phyloP scores from a whole-genome alignment of 495 filamentous ascomycete genomes.

The Hypoxylon intermedium region DNA sequence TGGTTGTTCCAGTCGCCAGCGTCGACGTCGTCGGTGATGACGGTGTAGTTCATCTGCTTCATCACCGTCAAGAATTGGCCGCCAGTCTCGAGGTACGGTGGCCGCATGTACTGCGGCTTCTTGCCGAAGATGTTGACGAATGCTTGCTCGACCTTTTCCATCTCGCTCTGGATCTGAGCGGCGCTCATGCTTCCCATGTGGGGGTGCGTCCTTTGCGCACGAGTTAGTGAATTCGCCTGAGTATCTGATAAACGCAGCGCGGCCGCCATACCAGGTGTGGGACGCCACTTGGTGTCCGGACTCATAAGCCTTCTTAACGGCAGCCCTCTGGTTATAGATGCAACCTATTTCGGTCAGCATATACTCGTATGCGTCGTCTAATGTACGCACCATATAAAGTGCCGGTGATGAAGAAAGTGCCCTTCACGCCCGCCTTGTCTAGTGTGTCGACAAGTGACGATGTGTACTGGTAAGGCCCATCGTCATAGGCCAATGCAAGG shows the following conservation, averaged over 20 bases:
- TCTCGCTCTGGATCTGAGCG: constrained; percentile 52
- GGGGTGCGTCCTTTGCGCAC: constrained; percentile 48
- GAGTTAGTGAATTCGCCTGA: constrained; percentile 14
- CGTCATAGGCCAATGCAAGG: constrained; percentile 69
- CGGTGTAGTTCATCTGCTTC: constrained; percentile 57
- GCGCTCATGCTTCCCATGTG: constrained; percentile 53
- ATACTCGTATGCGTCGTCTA: neutral
- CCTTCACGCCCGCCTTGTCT: constrained; percentile 50
- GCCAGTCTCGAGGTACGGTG: constrained; percentile 59
- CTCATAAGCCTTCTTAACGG: constrained; percentile 57
- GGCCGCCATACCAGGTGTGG: constrained; percentile 53
- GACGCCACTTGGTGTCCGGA: constrained; percentile 60
- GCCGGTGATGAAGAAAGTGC: constrained; percentile 63
- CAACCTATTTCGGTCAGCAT: constrained; percentile 43
- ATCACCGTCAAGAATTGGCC: constrained; percentile 52
- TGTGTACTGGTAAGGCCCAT: constrained; percentile 67
- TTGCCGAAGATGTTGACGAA: constrained; percentile 60
- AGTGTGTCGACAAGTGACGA: constrained; percentile 43
- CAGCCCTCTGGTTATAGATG: constrained; percentile 58
- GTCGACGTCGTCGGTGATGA: constrained; percentile 64
- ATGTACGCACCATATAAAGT: constrained; percentile 52
- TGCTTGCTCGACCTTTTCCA: constrained; percentile 58
- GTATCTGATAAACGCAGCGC: neutral
- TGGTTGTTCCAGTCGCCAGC: constrained; percentile 61
- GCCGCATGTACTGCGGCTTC: constrained; percentile 62